Evolutionary conservation across 129 eudicot species (phyloP).

Genomic region (Pulicaria dysenterica): DNA sequence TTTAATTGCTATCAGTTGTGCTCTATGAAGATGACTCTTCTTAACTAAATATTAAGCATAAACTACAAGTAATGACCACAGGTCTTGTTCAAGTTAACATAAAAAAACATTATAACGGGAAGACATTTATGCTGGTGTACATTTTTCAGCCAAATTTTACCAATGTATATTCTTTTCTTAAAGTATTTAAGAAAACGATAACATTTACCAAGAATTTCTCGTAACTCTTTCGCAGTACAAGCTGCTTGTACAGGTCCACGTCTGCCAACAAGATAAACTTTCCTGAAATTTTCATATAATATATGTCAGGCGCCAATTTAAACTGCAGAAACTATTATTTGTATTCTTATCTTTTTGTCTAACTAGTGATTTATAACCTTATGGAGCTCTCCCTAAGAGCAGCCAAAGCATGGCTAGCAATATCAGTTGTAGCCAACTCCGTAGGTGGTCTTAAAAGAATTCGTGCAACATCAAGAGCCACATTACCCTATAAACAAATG

Average conservation of each 20-base stretch:
- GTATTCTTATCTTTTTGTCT: neutral
- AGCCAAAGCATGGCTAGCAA: constrained; percentile 69
- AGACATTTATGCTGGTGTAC: constrained; percentile 5
- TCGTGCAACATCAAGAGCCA: constrained; percentile 95
- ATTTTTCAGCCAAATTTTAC: neutral
- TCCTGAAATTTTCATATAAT: constrained; percentile 50
- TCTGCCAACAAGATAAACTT: constrained; percentile 90
- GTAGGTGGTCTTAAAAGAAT: constrained; percentile 70
- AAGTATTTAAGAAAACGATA: neutral
- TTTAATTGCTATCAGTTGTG: constrained; percentile 7
- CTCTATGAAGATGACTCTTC: neutral
- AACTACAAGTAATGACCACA: neutral
- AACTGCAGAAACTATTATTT: neutral
- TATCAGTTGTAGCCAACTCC: constrained; percentile 83
- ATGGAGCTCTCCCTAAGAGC: constrained; percentile 74
- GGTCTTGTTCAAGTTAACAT: neutral
- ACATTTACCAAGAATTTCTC: constrained; percentile 75
- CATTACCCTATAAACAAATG: constrained; percentile 68
- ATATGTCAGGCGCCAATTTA: constrained; percentile 11
- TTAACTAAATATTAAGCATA: neutral
- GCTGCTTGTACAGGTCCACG: constrained; percentile 99
- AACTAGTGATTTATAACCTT: constrained; percentile 46
- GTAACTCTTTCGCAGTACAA: constrained; percentile 92
- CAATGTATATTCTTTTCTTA: no score
- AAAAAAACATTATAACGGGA: neutral